Base-by-base conservation (phyloP, 2,329 filamentous ascomycete species). In the Claviceps citrina region DNA sequence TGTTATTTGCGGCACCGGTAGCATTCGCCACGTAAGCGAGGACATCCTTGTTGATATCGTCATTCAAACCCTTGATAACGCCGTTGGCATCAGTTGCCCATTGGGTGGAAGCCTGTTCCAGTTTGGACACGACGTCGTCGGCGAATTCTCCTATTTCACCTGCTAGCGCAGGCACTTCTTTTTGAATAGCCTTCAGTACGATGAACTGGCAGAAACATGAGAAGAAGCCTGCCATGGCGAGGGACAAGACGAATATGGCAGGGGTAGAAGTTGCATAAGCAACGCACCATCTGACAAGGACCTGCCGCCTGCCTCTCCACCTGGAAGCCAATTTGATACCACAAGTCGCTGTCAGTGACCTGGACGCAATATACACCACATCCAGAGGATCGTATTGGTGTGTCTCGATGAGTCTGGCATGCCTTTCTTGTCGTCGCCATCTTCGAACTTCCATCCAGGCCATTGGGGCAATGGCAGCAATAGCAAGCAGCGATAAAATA, bases 11-110 rank as follows among this genome's bases (percentile, higher is more conserved):
- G 2, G 86, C 82, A 7, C 66, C 66, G 0, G 89, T 95, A 25
- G 82, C 84, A 38, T 80, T 87, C 43, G 78, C 80, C 34, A 96
- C 87, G 72, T 89, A 93, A 44, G 81, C 80, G 46, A 96, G 76
- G 19, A 98, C 67, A 46, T 95, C 78, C 30, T 78, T 56, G 63
- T 96, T 98, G 60, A 98, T 76, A 25, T 84, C 75, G 41, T 67
- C 55, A 59, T 86, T 89, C 55, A 87, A 71, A 9, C 74, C 68
- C 22, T 57, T 65, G 51, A 94, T 78, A 38, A 80, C 81, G 8
- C 66, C 60, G 59, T 94, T 94, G 49, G 84, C 80, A 39, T 78
- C 77, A 42, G 68, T 63, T 5, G 86, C 78, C 87, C 87, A 95
- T 44, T 73, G 64, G 43, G 71, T 67, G 22, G 84, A 93, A 7